Conservation (phyloP, 2,329 filamentous ascomycete genomes). For the Fusarium sp. region DNA sequence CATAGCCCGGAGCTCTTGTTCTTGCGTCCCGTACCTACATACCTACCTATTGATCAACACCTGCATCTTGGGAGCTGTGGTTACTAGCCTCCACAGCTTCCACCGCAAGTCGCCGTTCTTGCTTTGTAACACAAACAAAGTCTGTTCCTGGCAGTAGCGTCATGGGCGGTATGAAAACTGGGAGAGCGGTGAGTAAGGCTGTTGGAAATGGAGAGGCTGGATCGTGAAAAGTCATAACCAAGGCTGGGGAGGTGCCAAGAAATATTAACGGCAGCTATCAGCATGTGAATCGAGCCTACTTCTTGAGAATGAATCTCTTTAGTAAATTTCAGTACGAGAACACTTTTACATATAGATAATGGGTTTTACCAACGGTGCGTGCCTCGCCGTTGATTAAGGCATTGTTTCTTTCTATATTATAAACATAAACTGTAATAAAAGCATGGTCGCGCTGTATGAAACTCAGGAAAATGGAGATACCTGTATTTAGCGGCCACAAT, state of each 20-base stretch:
- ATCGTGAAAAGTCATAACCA: conserved; percentile 4
- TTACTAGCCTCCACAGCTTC: conserved; percentile 26
- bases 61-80: conserved; percentile 1
- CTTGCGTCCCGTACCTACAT: conserved; percentile 34
- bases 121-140: conserved; percentile 11
- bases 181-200: conserved; percentile 25
- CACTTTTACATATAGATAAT: no score
- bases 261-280: background rate
- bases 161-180: background rate
- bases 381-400: background rate
- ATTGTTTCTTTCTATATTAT: background rate
- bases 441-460: background rate
- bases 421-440: background rate
- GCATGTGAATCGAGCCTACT: background rate
- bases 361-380: no score
- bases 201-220: conserved; percentile 21
- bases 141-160: conserved; percentile 15
- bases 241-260: background rate
- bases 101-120: conserved; percentile 15
- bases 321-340: no score
- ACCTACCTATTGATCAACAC: conserved; percentile 25
- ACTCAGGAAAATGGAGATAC: no score
- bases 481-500: no score
- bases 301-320: no score
- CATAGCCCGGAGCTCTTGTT: conserved; percentile 4